phyloP scores from a whole-genome alignment of 306 rosid species.

The Fragaria iinumae region DNA sequence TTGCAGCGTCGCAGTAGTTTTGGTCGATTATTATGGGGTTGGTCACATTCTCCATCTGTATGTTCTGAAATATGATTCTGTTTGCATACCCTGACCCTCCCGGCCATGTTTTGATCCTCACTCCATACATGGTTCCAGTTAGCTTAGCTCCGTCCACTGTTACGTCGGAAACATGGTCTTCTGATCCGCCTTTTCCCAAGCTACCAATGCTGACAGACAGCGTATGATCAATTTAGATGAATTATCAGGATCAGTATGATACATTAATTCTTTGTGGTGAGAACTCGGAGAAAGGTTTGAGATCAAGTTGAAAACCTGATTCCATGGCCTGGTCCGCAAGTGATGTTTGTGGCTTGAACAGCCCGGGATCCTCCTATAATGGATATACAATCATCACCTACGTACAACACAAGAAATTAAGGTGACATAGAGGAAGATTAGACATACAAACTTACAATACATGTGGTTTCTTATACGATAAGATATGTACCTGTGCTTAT shows the following conservation, averaged over 20 bases:
- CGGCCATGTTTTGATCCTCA: slow-evolving; percentile 85
- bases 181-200: slow-evolving; percentile 50
- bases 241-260: not conserved
- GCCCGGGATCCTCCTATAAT: slow-evolving; percentile 61
- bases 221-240: not conserved
- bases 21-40: slow-evolving; percentile 72
- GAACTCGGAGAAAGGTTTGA: not conserved
- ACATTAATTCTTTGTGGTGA: not conserved
- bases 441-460: not conserved
- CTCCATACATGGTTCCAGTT: slow-evolving; percentile 68
- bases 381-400: slow-evolving; percentile 87
- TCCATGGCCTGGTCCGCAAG: slow-evolving; percentile 92
- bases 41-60: slow-evolving; percentile 53
- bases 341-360: slow-evolving; percentile 48
- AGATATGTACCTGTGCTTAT: slow-evolving; percentile 50
- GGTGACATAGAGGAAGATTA: not conserved
- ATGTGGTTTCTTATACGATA: not conserved
- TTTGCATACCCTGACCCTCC: slow-evolving; percentile 74
- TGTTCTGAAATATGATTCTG: slow-evolving; percentile 50
- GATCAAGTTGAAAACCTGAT: slow-evolving; percentile 23
- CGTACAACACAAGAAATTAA: not conserved
- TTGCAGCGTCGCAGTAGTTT: slow-evolving; percentile 47
- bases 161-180: slow-evolving; percentile 54
- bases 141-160: slow-evolving; percentile 52
- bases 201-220: slow-evolving; percentile 66